Conservation (phyloP, 768 basidiomycete species). For the Cubamyces sp. region DNA sequence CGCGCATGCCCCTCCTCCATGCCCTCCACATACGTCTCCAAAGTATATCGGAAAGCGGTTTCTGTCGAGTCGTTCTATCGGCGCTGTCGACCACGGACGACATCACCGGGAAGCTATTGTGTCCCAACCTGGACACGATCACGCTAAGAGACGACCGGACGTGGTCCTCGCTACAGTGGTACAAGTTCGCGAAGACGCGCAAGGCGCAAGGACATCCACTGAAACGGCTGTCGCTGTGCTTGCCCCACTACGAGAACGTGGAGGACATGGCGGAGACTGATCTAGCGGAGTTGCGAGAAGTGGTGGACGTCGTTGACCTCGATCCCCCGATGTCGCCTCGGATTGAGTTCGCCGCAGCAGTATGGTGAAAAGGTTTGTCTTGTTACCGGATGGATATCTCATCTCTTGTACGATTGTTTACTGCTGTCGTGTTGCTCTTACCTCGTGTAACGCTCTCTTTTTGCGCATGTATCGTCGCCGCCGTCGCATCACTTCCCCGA, state of each 20-base stretch:
- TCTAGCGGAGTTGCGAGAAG: slow-evolving; percentile 29
- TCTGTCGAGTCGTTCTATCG: slow-evolving; percentile 31
- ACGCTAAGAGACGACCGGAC: slow-evolving; percentile 33
- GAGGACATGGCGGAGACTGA: slow-evolving; percentile 35
- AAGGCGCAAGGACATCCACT: slow-evolving; percentile 27
- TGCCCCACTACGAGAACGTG: slow-evolving; percentile 35
- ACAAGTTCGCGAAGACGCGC: slow-evolving; percentile 31
- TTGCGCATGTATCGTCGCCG: slow-evolving; percentile 1
- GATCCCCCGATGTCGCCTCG: slow-evolving; percentile 25
- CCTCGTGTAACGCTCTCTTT: slow-evolving; percentile 1
- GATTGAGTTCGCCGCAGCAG: slow-evolving; percentile 24
- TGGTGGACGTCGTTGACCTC: slow-evolving; percentile 35
- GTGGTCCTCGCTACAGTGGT: slow-evolving; percentile 36
- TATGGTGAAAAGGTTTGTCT: slow-evolving; percentile 14
- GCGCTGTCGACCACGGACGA: slow-evolving; percentile 29
- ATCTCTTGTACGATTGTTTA: background rate
- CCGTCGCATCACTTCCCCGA: background rate
- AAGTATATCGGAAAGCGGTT: slow-evolving; percentile 32
- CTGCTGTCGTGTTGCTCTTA: background rate
- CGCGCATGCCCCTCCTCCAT: slow-evolving; percentile 32
- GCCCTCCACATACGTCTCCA: slow-evolving; percentile 31
- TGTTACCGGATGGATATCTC: slow-evolving; percentile 1
- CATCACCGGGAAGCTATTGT: slow-evolving; percentile 27
- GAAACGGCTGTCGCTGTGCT: slow-evolving; percentile 31
- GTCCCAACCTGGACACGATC: slow-evolving; percentile 32